Evolutionary conservation across 2,329 filamentous ascomycete genomes (phyloP), one percentile per base, ranked within the genome.

Genomic region (Fusarium mexicanum): DNA sequence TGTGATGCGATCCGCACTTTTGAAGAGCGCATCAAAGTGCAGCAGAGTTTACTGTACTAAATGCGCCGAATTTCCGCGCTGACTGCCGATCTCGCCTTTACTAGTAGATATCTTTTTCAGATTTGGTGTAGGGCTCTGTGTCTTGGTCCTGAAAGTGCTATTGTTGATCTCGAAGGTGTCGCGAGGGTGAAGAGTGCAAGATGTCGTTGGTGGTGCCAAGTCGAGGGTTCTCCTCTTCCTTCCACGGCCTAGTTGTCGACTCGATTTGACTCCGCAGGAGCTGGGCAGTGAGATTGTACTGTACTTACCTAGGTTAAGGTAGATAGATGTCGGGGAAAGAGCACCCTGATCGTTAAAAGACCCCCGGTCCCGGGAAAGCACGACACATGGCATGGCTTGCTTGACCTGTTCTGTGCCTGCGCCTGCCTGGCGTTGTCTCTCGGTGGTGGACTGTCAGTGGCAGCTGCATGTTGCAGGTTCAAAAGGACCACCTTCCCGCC

Each of bases 1-100:
- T 70, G 71, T 67, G 71, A 67, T 75, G 75, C 75, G 73, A 77
- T 77, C 75, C 73, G 75, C 71, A 77, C 69, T 66, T 71, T 74
- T 70, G 66, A 50, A 69, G 43, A 55, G 71, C 61, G 58, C 71
- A 60, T 64, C 65, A 60, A 69, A 67, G 51, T 60, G 37, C 50
- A 55, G n/a, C 62, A 67, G 38, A 20, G 40, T 62, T 54, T 44
- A 62, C 37, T 26, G 58, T 69, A 38, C 67, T 62, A 47, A 41
- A 71, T 71, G 68, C 68, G 67, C 68, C 67, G 61, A 24, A 67
- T 67, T 74, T 69, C 71, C 67, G 71, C 71, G 67, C 51, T 69
- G 71, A 55, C 40, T 73, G 69, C 53, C 72, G 73, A 75, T 75
- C 69, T 48, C 64, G 67, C 48, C 58, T 69, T 26, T 69, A n/a